These are phyloP conservation scores for Pulveroboletus sp. DNA, from an alignment of 768 basidiomycete genomes.

Conservation along the genomic window DNA sequence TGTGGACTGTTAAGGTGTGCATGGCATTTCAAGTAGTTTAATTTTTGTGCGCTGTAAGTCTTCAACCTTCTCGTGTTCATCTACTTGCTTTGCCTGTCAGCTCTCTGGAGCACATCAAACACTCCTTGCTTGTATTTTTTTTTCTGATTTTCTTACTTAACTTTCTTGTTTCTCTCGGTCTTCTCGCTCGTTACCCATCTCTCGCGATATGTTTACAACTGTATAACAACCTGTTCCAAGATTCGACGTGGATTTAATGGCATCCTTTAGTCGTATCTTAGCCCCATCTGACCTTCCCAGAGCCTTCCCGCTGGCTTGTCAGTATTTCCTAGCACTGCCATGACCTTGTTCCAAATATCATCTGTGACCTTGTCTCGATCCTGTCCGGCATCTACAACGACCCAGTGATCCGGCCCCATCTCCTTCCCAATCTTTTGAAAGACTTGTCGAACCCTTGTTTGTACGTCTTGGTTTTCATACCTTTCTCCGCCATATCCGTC, in stretches of 20 bases:
- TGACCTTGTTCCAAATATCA: conserved; percentile 52
- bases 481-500: conserved; percentile 85
- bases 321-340: conserved; percentile 37
- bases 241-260: conserved; percentile 5
- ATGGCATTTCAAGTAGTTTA: conserved; percentile 16
- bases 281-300: conserved; percentile 36
- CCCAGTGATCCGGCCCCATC: conserved; percentile 47
- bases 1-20: conserved; percentile 19
- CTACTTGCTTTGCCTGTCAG: conserved; percentile 10
- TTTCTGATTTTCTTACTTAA: conserved; percentile 6
- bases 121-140: conserved; percentile 9
- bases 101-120: conserved; percentile 7
- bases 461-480: conserved; percentile 80
- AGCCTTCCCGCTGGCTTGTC: conserved; percentile 44
- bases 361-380: conserved; percentile 46
- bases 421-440: conserved; percentile 59
- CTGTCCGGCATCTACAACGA: conserved; percentile 55
- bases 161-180: conserved; percentile 8
- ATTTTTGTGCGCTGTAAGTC: conserved; percentile 7
- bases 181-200: conserved; percentile 19
- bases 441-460: conserved; percentile 54
- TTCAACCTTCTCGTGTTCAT: conserved; percentile 10
- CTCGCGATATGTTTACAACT: conserved; percentile 24
- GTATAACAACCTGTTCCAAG: conserved; percentile 20
- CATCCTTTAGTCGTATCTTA: not conserved